Percentiles rank a stretch among this genome's conserved stretches.
Conservation (phyloP, 352 stramenopile species). For the Phytophthora kernoviae region DNA sequence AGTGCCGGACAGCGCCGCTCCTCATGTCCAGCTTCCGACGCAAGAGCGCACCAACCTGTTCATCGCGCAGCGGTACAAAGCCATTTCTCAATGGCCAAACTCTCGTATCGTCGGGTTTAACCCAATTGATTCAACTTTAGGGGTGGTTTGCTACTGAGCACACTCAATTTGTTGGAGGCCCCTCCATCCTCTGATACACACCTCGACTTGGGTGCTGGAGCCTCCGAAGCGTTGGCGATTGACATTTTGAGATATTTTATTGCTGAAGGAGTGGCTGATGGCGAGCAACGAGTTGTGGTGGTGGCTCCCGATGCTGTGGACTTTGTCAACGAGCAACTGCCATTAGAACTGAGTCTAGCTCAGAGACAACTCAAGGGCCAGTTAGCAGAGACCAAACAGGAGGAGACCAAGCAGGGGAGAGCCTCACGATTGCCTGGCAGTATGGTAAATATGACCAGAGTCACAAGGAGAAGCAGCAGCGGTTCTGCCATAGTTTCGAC, state of each 20-base stretch:
- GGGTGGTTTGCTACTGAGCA: constrained; percentile 60
- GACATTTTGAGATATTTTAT: constrained; percentile 74
- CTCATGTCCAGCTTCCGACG: constrained; percentile 58
- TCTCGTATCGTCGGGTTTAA: constrained; percentile 57
- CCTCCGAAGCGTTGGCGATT: constrained; percentile 39
- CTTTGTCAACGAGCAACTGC: constrained; percentile 50
- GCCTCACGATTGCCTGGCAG: constrained; percentile 78
- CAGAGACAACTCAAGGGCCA: constrained; percentile 73
- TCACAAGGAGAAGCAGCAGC: constrained; percentile 16
- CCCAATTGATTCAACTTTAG: constrained; percentile 56
- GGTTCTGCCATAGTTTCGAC: constrained; percentile 82
- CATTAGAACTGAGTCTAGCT: constrained; percentile 67
- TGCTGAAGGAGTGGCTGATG: constrained; percentile 54
- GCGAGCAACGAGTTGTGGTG: constrained; percentile 39
- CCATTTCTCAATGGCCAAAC: constrained; percentile 75
- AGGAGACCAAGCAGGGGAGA: not conserved
- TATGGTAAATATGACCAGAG: constrained; percentile 65
- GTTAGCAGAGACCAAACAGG: constrained; percentile 20
- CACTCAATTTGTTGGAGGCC: constrained; percentile 56
- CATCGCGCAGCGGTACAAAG: constrained; percentile 48
- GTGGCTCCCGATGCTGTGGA: constrained; percentile 41
- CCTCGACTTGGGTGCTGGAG: constrained; percentile 9
- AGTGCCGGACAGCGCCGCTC: too few relatives aligned
- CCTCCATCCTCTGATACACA: constrained; percentile 4
- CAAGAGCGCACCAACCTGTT: constrained; percentile 16